Base-by-base conservation (phyloP, 75 land plant genomes). In the Cunninghamia lanceolata region DNA sequence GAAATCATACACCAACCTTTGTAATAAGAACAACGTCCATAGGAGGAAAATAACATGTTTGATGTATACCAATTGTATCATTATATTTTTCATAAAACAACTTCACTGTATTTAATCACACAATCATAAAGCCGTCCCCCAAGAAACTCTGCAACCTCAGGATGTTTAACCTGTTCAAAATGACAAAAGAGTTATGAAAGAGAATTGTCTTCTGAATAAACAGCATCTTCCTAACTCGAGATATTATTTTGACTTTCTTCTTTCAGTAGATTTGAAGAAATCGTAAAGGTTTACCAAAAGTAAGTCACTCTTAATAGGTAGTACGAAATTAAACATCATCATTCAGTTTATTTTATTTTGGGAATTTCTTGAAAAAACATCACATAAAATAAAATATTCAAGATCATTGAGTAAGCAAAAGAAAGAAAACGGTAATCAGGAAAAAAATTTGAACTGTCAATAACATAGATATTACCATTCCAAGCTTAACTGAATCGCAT, bases 41-140 rank as follows among this genome's bases (percentile, higher is more conserved):
- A 32, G 15, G 38, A 73, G 15, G 75, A 32, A 73, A 34, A 73
- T 73, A 34, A 73, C 75, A 73, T 34, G 16, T 34, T 34, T 73
- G 36, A 73, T 71, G 75, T 71, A 71, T 32, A 32, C 75, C 75
- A 73, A 32, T 34, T 73, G 38, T 73, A 34, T 32, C 36, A 53
- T 35, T 35, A 36, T 53, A 83, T 53, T 83, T 83, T 83, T 54
- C 84, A 83, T 32, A 15, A 63, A 50, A 83, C 7, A 83, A 90
- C 91, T 71, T 94, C 96, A 75, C 88, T 96, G 90, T 89, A 97
- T 85, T 96, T 96, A 85, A 97, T 89, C 25, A 97, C 96, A 82
- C 99, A 96, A 82, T 97, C 99, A 84, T 94, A 97, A 21, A 97
- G 92, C 79, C 99, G 90, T 79, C 99, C 99, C 74, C 99, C 99